phyloP scores from a whole-genome alignment of 306 rosid species.

The Casuarina equisetifolia region DNA sequence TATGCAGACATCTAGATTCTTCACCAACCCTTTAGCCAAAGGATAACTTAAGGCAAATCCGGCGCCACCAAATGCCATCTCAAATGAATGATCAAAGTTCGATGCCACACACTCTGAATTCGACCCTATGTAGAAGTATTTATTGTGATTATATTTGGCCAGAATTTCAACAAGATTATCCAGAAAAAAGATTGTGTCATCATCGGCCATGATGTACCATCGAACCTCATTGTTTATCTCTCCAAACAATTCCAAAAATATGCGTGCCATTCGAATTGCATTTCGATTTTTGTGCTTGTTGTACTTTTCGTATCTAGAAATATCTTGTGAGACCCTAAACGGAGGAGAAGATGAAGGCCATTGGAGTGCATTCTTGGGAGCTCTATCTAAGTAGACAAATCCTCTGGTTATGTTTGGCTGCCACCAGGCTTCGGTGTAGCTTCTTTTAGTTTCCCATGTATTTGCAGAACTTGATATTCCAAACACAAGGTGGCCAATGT shows the following conservation, averaged over 20 bases:
- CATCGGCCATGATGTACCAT: constrained; percentile 10
- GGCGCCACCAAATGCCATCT: constrained; percentile 8
- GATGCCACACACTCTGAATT: constrained; percentile 1
- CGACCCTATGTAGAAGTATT: constrained; percentile 4
- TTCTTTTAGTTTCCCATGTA: not conserved
- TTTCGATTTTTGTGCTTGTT: not conserved
- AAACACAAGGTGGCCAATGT: constrained; percentile 7
- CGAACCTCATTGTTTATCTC: not conserved
- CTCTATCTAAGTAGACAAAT: not conserved
- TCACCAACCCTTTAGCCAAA: not conserved
- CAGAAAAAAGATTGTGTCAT: constrained; percentile 6
- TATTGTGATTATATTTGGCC: not conserved
- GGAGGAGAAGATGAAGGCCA: constrained; percentile 2
- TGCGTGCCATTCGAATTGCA: constrained; percentile 1
- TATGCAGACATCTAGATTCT: constrained; percentile 5
- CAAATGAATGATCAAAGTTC: constrained; percentile 3
- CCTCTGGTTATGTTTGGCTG: not conserved
- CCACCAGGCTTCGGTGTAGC: constrained; percentile 1
- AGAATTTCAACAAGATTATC: not conserved
- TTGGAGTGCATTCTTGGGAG: not conserved
- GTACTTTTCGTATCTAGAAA: not conserved
- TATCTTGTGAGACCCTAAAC: not conserved
- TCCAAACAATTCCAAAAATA: not conserved
- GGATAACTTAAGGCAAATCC: constrained; percentile 6
- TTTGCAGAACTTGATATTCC: constrained; percentile 1